Evolutionary conservation across 2,329 filamentous ascomycete species (phyloP).

Genomic region (Botrytis squamosa): DNA sequence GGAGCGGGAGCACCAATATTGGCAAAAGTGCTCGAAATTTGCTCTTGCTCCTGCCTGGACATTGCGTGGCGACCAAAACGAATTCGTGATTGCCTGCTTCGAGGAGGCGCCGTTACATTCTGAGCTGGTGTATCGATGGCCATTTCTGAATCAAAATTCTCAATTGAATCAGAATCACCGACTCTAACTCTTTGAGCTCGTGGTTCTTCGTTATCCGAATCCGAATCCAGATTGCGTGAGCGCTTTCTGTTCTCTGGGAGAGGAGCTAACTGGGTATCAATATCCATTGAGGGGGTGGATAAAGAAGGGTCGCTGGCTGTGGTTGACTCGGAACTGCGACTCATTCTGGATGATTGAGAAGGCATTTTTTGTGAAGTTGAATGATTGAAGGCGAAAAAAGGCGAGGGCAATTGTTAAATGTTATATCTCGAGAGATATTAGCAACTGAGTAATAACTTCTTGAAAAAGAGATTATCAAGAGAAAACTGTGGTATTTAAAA

Average conservation of each 20-base stretch:
- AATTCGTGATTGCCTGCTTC: neutral
- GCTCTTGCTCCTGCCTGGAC: neutral
- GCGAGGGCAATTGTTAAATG: neutral
- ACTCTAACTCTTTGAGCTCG: neutral
- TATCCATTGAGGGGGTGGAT: neutral
- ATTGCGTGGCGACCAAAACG: neutral
- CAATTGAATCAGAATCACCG: no score
- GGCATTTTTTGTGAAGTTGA: neutral
- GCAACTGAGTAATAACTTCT: neutral
- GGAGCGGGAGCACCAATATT: neutral
- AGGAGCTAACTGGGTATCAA: neutral
- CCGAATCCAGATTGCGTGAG: neutral
- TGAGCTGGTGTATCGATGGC: neutral
- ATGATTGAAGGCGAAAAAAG: rapidly evolving
- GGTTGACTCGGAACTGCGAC: neutral
- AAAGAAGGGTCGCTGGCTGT: neutral
- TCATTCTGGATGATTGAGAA: neutral
- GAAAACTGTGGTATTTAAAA: no score
- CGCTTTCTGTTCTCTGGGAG: neutral
- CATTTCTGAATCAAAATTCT: no score
- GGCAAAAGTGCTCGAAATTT: neutral
- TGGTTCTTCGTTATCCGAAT: neutral
- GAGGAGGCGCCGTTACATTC: neutral
- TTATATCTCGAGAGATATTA: neutral
- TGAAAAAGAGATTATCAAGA: no score